Evolutionary conservation across 768 basidiomycete species (phyloP).

Genomic region (Leccinellum rugosiceps): DNA sequence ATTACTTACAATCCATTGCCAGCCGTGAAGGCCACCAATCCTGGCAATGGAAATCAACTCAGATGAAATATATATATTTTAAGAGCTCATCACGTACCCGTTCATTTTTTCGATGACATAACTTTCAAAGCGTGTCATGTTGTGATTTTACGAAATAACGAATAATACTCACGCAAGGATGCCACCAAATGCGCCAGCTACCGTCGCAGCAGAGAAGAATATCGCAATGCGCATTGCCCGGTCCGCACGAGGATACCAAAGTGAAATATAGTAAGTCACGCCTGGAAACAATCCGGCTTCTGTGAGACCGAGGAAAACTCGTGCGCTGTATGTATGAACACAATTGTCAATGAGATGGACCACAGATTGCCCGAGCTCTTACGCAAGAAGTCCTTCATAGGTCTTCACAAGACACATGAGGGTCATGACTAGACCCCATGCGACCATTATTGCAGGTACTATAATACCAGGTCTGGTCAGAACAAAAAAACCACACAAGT

Average conservation of each 20-base stretch:
- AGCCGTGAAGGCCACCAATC: constrained; percentile 32
- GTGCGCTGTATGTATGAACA: constrained; percentile 24
- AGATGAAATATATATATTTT: neutral
- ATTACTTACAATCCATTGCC: constrained; percentile 37
- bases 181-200: constrained; percentile 51
- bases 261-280: constrained; percentile 44
- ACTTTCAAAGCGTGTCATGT: constrained; percentile 17
- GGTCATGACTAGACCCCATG: constrained; percentile 39
- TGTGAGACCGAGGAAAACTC: constrained; percentile 44
- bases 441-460: constrained; percentile 40
- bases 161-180: constrained; percentile 39
- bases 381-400: constrained; percentile 31
- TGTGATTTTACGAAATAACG: neutral
- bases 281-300: constrained; percentile 46
- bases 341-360: neutral
- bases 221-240: constrained; percentile 57
- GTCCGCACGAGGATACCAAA: constrained; percentile 61
- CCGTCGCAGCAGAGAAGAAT: constrained; percentile 61
- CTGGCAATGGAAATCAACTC: constrained; percentile 5
- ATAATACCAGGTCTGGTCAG: constrained; percentile 14
- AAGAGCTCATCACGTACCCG: constrained; percentile 30
- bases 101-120: constrained; percentile 34
- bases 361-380: constrained; percentile 5
- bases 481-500: neutral
- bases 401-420: constrained; percentile 38